Conservation (phyloP, 2,329 filamentous ascomycete species). For the Nannizzia gypsea region DNA sequence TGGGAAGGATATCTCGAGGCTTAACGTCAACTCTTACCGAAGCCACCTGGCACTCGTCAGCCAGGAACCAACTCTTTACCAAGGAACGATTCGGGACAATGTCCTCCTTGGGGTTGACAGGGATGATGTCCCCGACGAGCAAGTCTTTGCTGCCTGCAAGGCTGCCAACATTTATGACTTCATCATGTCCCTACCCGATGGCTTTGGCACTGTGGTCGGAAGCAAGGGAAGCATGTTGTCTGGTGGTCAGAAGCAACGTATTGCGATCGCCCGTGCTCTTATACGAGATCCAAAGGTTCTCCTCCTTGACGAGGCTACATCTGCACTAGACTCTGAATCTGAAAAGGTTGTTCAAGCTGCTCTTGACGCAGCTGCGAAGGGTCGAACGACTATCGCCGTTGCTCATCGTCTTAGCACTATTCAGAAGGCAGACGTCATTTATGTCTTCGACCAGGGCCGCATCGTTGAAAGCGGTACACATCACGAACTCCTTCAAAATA, state of each 20-base stretch:
- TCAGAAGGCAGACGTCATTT: conserved; percentile 87
- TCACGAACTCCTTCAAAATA: conserved; percentile 54
- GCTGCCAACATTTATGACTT: conserved; percentile 88
- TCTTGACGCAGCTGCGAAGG: conserved; percentile 69
- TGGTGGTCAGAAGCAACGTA: conserved; percentile 88
- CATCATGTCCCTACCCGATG: conserved; percentile 72
- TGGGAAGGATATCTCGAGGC: conserved; percentile 62
- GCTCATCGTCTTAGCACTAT: conserved; percentile 88
- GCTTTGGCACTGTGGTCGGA: conserved; percentile 74
- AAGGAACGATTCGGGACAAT: conserved; percentile 83
- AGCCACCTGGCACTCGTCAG: conserved; percentile 75
- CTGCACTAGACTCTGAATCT: conserved; percentile 39
- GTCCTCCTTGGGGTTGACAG: conserved; percentile 65
- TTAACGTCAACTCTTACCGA: conserved; percentile 81
- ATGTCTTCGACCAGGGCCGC: conserved; percentile 84
- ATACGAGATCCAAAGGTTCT: conserved; percentile 84
- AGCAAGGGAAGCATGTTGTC: conserved; percentile 75
- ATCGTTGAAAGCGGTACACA: conserved; percentile 81
- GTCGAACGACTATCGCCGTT: conserved; percentile 83
- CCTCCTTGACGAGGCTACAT: conserved; percentile 65
- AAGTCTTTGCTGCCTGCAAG: conserved; percentile 65
- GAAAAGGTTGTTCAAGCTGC: conserved; percentile 53
- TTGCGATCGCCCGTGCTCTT: conserved; percentile 83
- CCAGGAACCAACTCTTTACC: conserved; percentile 89
- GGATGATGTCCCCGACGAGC: conserved; percentile 57